Conservation (phyloP, 2,329 filamentous ascomycete species). For the Chaetomiaceae sp. region DNA sequence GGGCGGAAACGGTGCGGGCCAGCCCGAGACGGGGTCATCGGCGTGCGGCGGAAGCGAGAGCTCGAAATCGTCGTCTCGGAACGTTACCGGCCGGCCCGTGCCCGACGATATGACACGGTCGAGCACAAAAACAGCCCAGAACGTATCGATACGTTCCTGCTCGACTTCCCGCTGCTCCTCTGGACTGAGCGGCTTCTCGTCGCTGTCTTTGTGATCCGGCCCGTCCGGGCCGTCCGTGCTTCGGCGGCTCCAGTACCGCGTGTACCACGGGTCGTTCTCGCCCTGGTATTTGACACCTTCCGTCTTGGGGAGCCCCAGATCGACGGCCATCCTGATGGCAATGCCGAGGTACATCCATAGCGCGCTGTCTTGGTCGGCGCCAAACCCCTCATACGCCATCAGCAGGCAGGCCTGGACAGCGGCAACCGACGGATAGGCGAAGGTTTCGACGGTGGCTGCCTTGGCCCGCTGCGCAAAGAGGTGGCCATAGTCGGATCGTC, state of each 20-base stretch:
- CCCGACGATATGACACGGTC: conserved; percentile 84
- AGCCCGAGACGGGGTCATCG: conserved; percentile 52
- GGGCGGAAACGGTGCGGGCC: conserved; percentile 72
- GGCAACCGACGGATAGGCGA: conserved; percentile 74
- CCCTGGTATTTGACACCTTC: conserved; percentile 62
- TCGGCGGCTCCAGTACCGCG: conserved; percentile 38
- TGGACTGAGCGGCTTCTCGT: conserved; percentile 37
- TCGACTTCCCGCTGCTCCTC: conserved; percentile 61
- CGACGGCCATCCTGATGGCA: conserved; percentile 76
- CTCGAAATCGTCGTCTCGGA: conserved; percentile 81
- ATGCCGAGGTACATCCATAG: conserved; percentile 92
- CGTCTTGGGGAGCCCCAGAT: conserved; percentile 74
- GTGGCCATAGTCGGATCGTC: conserved; percentile 63
- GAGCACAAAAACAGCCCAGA: conserved; percentile 85
- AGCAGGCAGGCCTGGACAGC: conserved; percentile 79
- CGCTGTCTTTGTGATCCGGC: conserved; percentile 33
- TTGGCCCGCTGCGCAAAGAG: conserved; percentile 78
- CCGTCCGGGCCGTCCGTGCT: conserved; percentile 22
- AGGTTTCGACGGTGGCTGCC: conserved; percentile 73
- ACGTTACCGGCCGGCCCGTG: conserved; percentile 74
- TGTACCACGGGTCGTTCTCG: conserved; percentile 46
- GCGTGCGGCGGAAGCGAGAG: conserved; percentile 56
- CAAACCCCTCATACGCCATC: conserved; percentile 84
- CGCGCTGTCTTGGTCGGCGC: conserved; percentile 79
- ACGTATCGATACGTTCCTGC: conserved; percentile 76